Evolutionary conservation across 495 filamentous ascomycete species (phyloP), one percentile per base, ranked within the genome.

Genomic region (Parachaetomium inaequale): DNA sequence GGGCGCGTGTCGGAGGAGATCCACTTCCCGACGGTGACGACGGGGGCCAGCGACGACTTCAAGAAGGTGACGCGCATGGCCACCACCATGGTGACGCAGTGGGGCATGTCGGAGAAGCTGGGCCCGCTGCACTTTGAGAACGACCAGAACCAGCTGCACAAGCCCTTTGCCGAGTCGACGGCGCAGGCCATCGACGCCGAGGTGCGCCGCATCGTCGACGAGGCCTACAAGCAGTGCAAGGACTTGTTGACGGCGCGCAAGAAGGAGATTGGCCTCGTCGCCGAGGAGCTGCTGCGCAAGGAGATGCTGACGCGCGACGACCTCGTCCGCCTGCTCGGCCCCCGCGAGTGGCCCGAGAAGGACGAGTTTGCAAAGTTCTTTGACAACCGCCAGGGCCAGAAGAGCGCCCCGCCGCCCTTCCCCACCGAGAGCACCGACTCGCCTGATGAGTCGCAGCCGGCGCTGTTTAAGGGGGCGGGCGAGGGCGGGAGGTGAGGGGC

Each of bases 51-150:
- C 42, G 94, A 98, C 73, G 94, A 98, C 71, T 98, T 98, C 82
- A 96, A 96, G 76, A 98, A 98, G 76, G 95, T 97, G 29, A 98
- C 95, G 10, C 83, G 85, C 51, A 91, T 96, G 91, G 95, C 94
- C 10, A 93, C 90, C 4, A 84, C 87, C 29, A 98, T 98, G 94
- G 94, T 98, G 25, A 98, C 94, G 43, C 89, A 95, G 74, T 98
- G 90, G 85, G 94, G 94, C 66, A 98, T 98, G 94, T 93, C 88
- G 40, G 85, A 89, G 61, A 93, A 95, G 75, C 85, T 98, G 53
- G 91, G 93, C 25, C 93, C 90, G 61, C 79, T 98, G 59, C 87
- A 94, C 79, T 98, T 92, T 74, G 88, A 93, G 63, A 87, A 93
- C 66, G 78, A 87, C 56, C 79, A 88, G 56, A 84, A 91, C 64